A percentile compares a stretch with the other conserved stretches of the same genome.
These are phyloP conservation scores for Cercospora canescens DNA, from an alignment of 2,329 filamentous ascomycete species.

Conservation along the genomic window DNA sequence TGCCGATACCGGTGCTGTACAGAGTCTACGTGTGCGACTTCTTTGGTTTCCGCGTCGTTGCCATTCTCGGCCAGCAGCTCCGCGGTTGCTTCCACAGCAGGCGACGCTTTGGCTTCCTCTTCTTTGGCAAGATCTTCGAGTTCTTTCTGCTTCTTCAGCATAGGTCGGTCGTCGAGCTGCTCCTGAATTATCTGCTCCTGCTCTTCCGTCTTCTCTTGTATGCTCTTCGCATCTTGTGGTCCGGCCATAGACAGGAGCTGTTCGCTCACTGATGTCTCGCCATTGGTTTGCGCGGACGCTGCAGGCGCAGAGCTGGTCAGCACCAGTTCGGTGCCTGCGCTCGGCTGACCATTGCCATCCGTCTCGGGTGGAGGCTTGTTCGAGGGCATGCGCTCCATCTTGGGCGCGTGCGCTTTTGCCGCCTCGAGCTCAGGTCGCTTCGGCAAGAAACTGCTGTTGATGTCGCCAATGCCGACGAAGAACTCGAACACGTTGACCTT, in stretches of 20 bases:
- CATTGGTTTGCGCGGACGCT: slow-evolving; percentile 34
- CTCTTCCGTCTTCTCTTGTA: slow-evolving; percentile 76
- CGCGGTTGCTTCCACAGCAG: slow-evolving; percentile 50
- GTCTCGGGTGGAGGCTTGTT: slow-evolving; percentile 16
- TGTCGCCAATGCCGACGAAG: slow-evolving; percentile 96
- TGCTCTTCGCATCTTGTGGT: slow-evolving; percentile 64
- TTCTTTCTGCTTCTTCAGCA: slow-evolving; percentile 89
- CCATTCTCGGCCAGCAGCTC: slow-evolving; percentile 36
- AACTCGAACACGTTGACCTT: slow-evolving; percentile 96
- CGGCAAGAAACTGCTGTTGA: slow-evolving; percentile 95
- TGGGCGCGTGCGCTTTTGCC: slow-evolving; percentile 26
- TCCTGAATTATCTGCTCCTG: slow-evolving; percentile 86
- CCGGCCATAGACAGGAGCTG: slow-evolving; percentile 75
- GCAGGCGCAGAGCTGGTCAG: slow-evolving; percentile 14
- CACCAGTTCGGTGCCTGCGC: neutral
- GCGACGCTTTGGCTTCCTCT: slow-evolving; percentile 61
- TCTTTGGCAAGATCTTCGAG: slow-evolving; percentile 69
- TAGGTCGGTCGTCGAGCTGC: slow-evolving; percentile 82
- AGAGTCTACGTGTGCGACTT: slow-evolving; percentile 26
- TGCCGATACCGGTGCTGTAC: slow-evolving; percentile 57
- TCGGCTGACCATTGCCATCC: slow-evolving; percentile 1
- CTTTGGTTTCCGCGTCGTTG: slow-evolving; percentile 41
- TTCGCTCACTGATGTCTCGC: slow-evolving; percentile 63
- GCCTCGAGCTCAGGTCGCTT: slow-evolving; percentile 59
- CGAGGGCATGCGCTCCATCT: slow-evolving; percentile 22